Conservation (phyloP, 1,139 yeast species). For the Geotrichum bryndzae region DNA sequence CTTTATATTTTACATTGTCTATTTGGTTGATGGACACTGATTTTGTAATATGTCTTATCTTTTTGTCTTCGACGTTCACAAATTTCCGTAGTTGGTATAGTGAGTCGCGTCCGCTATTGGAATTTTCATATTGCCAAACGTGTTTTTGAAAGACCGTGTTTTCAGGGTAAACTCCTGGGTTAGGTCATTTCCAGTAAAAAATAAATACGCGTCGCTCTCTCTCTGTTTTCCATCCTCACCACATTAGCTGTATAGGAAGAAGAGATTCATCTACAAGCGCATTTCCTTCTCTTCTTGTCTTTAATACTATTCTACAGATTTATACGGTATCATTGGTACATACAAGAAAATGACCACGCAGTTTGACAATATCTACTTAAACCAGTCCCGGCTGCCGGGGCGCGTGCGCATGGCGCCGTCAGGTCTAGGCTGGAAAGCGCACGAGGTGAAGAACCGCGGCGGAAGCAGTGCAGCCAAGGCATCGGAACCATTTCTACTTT, state of each 20-base stretch:
- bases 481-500: slow-evolving; percentile 73
- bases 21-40: too few species aligned
- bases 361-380: slow-evolving; percentile 81
- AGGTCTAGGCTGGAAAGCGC: slow-evolving; percentile 95
- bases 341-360: slow-evolving; percentile 37
- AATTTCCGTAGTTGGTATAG: neutral
- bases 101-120: neutral
- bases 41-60: too few species aligned
- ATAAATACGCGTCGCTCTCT: neutral
- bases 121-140: neutral
- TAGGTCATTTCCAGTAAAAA: slow-evolving; percentile 1
- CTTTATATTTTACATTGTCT: too few species aligned
- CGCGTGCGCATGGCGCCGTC: slow-evolving; percentile 91
- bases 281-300: neutral
- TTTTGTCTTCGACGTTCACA: too few species aligned
- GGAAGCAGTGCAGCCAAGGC: slow-evolving; percentile 45
- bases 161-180: neutral
- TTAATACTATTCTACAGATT: neutral
- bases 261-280: neutral
- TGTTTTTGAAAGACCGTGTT: neutral
- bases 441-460: slow-evolving; percentile 41
- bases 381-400: slow-evolving; percentile 79
- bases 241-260: neutral
- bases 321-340: neutral
- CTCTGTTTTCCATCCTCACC: neutral